Evolutionary conservation across 2,329 filamentous ascomycete genomes (phyloP).

Genomic region (Fusarium torreyae): DNA sequence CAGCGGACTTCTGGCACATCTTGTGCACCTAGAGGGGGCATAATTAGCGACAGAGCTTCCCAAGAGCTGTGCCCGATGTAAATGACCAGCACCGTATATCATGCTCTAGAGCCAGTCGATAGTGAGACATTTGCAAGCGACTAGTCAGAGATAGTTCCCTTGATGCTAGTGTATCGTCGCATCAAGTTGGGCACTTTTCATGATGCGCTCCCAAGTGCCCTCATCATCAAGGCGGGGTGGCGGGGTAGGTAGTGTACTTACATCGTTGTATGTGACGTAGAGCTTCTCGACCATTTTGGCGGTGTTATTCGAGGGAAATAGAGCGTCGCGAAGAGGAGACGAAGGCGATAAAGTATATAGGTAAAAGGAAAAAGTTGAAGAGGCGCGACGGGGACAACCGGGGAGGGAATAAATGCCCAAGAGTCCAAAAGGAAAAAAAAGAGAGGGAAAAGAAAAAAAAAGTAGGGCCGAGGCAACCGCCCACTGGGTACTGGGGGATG

Average conservation of each 20-base stretch:
- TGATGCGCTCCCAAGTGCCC: slow-evolving; percentile 35
- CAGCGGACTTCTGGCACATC: slow-evolving; percentile 90
- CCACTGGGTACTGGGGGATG: slow-evolving; percentile 13
- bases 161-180: slow-evolving; percentile 1
- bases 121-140: background rate
- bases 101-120: too few relatives aligned
- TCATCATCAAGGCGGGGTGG: slow-evolving; percentile 49
- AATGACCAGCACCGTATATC: background rate
- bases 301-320: slow-evolving; percentile 32
- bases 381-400: slow-evolving; percentile 31
- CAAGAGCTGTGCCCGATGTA: background rate
- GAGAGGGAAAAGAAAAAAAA: slow-evolving; percentile 24
- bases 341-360: slow-evolving; percentile 7
- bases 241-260: slow-evolving; percentile 61
- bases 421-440: slow-evolving; percentile 22
- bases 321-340: slow-evolving; percentile 24
- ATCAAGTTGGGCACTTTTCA: slow-evolving; percentile 25
- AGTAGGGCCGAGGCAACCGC: slow-evolving; percentile 37
- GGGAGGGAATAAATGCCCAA: slow-evolving; percentile 38
- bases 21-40: slow-evolving; percentile 84
- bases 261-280: slow-evolving; percentile 94
- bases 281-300: slow-evolving; percentile 84
- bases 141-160: background rate
- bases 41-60: slow-evolving; percentile 33
- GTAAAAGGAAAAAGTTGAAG: background rate